Percentiles rank a stretch among this genome's conserved stretches.
These are phyloP conservation scores for Pistacia atlantica DNA, from an alignment of 345 rosid species.

Conservation along the genomic window DNA sequence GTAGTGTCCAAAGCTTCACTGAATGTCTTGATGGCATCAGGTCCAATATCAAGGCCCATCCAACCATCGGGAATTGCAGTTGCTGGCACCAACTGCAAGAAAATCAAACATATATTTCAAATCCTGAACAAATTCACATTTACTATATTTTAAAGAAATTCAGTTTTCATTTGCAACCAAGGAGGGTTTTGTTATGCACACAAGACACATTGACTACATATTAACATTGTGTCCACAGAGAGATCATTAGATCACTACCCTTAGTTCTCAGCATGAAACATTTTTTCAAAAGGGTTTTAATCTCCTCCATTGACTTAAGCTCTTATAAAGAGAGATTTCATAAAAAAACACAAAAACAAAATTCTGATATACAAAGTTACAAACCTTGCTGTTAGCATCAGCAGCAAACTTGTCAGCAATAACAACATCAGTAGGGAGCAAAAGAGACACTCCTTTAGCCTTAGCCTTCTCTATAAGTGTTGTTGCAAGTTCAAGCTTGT, in stretches of 20 bases:
- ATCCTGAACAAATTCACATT: background rate
- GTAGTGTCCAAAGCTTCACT: constrained; percentile 65
- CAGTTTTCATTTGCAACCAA: background rate
- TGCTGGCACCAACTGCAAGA: constrained; percentile 72
- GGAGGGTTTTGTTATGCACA: background rate
- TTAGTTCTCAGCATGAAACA: background rate
- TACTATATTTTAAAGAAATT: background rate
- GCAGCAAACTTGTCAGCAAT: constrained; percentile 92
- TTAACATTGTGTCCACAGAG: background rate
- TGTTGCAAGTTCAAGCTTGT: constrained; percentile 84
- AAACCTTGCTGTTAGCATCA: constrained; percentile 89
- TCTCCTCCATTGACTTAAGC: background rate
- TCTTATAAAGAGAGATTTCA: background rate
- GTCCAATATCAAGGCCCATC: constrained; percentile 98
- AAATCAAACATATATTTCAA: constrained; percentile 6
- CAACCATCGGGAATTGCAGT: constrained; percentile 83
- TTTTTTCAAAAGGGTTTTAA: background rate
- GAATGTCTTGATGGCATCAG: constrained; percentile 76
- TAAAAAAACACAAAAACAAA: background rate
- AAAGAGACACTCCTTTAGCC: constrained; percentile 81
- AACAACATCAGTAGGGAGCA: constrained; percentile 84
- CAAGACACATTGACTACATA: too few species aligned
- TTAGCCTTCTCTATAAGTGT: constrained; percentile 87
- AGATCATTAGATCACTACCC: background rate
- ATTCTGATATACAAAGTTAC: constrained; percentile 5